These are phyloP conservation scores for Mycena alexandri DNA, from an alignment of 768 basidiomycete species.

Conservation along the genomic window DNA sequence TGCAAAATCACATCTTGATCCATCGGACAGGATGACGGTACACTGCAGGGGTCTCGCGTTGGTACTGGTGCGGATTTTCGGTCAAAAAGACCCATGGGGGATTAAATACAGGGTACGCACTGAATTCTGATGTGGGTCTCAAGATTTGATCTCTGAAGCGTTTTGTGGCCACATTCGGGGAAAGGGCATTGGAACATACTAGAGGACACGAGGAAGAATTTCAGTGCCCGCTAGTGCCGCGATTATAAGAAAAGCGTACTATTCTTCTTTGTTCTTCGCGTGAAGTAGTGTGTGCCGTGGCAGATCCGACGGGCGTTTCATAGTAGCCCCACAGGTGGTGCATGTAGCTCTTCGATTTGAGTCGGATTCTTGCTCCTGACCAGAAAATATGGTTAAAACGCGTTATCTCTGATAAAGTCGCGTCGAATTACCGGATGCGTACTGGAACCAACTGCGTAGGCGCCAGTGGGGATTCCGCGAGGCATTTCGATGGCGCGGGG, in stretches of 20 bases:
- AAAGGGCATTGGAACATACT: slow-evolving; percentile 48
- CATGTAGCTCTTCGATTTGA: slow-evolving; percentile 22
- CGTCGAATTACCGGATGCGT: slow-evolving; percentile 16
- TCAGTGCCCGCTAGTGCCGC: neutral
- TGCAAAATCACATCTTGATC: slow-evolving; percentile 40
- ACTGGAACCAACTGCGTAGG: slow-evolving; percentile 7
- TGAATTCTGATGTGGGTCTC: slow-evolving; percentile 49
- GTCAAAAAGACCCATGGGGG: neutral
- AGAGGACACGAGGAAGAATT: neutral
- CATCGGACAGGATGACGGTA: slow-evolving; percentile 31
- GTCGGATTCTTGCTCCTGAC: slow-evolving; percentile 23
- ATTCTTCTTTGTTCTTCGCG: slow-evolving; percentile 38
- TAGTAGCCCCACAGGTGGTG: slow-evolving; percentile 28
- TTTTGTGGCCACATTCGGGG: slow-evolving; percentile 44
- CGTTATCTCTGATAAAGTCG: slow-evolving; percentile 22
- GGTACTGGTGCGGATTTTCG: slow-evolving; percentile 38
- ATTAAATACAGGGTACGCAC: slow-evolving; percentile 35
- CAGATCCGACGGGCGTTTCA: slow-evolving; percentile 33
- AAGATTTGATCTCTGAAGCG: slow-evolving; percentile 49
- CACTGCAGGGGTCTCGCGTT: slow-evolving; percentile 45
- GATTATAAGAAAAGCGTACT: slow-evolving; percentile 15
- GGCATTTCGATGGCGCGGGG: slow-evolving; percentile 4
- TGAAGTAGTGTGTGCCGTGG: slow-evolving; percentile 34
- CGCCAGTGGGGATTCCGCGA: slow-evolving; percentile 1
- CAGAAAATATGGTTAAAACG: slow-evolving; percentile 1